These are phyloP conservation scores for Suhomyces anneliseae DNA, from an alignment of 1,139 yeast species.

Conservation along the genomic window DNA sequence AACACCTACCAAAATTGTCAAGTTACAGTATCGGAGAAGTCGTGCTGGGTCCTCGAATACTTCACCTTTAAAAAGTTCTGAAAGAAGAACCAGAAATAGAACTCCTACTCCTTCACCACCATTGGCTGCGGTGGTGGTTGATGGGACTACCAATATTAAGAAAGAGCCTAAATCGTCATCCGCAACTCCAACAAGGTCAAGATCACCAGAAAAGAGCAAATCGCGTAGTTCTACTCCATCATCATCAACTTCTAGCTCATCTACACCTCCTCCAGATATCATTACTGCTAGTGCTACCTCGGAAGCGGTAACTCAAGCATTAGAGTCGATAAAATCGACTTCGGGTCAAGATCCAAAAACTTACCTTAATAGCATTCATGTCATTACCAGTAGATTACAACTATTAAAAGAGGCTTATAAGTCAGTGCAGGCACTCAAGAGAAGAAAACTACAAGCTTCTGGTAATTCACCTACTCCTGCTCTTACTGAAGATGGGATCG, in stretches of 20 bases:
- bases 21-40: conserved; percentile 6
- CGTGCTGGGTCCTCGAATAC: neutral
- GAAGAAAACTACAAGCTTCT: conserved; percentile 14
- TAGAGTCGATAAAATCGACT: conserved; percentile 11
- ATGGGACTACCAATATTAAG: neutral
- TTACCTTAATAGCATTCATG: conserved; percentile 28
- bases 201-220: neutral
- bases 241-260: neutral
- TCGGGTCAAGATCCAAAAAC: conserved; percentile 5
- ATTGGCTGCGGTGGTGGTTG: neutral
- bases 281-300: neutral
- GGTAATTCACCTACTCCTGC: neutral
- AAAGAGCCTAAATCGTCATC: neutral
- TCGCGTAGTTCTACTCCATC: neutral
- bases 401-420: conserved; percentile 33
- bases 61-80: conserved; percentile 9
- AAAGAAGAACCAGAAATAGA: conserved; percentile 5
- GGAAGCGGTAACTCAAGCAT: conserved; percentile 7
- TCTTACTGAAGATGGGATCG: neutral
- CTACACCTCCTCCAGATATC: neutral
- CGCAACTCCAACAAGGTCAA: neutral
- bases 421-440: conserved; percentile 26
- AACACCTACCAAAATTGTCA: conserved; percentile 7
- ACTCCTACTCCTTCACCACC: conserved; percentile 10
- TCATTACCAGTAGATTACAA: conserved; percentile 30